phyloP scores from a whole-genome alignment of 768 basidiomycete species.

The Pisolithus microcarpus region DNA sequence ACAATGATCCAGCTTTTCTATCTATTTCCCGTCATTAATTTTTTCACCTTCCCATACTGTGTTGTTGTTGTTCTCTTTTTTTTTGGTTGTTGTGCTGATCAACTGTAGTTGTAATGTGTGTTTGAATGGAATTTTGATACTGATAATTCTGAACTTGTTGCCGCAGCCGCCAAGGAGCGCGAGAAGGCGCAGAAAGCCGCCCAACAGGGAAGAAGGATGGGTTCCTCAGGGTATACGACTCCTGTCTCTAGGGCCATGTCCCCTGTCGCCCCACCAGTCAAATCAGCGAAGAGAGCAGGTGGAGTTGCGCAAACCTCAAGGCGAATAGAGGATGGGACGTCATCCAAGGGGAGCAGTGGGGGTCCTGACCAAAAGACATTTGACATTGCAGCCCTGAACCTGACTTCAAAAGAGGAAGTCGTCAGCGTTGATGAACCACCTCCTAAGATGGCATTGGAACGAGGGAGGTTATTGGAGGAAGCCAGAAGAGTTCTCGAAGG shows the following conservation, averaged over 20 bases:
- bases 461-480: conserved; percentile 81
- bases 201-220: conserved; percentile 38
- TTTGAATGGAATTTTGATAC: conserved; percentile 32
- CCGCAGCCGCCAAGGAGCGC: conserved; percentile 69
- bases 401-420: conserved; percentile 39
- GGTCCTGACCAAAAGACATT: conserved; percentile 50
- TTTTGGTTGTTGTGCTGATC: conserved; percentile 9
- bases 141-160: conserved; percentile 31
- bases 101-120: conserved; percentile 26
- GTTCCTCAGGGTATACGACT: conserved; percentile 31
- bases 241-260: conserved; percentile 43
- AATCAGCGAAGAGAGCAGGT: conserved; percentile 34
- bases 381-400: conserved; percentile 71
- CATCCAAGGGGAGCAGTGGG: conserved; percentile 26
- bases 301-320: conserved; percentile 23
- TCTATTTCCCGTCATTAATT: no score
- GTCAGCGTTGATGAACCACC: conserved; percentile 37
- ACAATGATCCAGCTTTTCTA: conserved; percentile 11
- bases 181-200: conserved; percentile 61
- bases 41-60: no score
- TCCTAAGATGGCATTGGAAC: conserved; percentile 61
- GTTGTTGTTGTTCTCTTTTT: conserved; percentile 9
- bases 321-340: conserved; percentile 38
- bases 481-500: conserved; percentile 48
- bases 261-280: conserved; percentile 25